A percentile compares a stretch with the other conserved stretches of the same genome.
Evolutionary conservation across 768 basidiomycete genomes (phyloP).

Genomic region (Coprinopsis cinerea): DNA sequence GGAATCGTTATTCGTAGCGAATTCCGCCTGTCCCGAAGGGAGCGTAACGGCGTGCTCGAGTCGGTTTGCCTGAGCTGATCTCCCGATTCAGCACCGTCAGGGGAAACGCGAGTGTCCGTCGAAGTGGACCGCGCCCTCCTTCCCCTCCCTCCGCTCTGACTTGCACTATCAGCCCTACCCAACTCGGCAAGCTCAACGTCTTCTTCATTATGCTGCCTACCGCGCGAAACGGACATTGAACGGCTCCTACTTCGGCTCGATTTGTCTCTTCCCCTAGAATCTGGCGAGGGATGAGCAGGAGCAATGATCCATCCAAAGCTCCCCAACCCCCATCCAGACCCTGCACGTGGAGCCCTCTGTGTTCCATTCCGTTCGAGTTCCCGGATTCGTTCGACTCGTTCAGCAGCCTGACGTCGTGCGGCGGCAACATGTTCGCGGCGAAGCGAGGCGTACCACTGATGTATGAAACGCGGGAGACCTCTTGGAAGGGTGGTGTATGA

Average conservation of each 20-base stretch:
- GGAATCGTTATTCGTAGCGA: not conserved
- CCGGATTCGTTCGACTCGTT: slow-evolving; percentile 61
- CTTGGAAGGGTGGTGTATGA: slow-evolving; percentile 27
- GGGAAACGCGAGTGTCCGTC: not conserved
- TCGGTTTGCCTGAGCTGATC: not conserved
- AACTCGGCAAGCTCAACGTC: not conserved
- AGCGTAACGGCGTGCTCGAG: not conserved
- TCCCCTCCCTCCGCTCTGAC: too few relatives aligned
- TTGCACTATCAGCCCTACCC: not conserved
- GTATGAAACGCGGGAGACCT: slow-evolving; percentile 35
- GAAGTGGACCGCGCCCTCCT: not conserved
- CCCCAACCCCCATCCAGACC: slow-evolving; percentile 67
- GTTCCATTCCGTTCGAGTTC: slow-evolving; percentile 42
- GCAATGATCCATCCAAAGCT: slow-evolving; percentile 45
- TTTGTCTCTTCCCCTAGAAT: not conserved
- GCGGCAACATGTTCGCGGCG: slow-evolving; percentile 69
- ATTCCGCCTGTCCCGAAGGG: not conserved
- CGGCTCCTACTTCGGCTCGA: not conserved
- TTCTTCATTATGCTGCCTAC: not conserved
- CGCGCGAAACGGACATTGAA: not conserved
- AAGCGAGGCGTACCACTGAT: slow-evolving; percentile 52
- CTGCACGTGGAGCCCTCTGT: slow-evolving; percentile 18
- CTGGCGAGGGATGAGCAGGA: not conserved
- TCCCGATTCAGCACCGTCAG: not conserved
- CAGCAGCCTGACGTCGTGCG: slow-evolving; percentile 62